phyloP scores from a whole-genome alignment of 495 filamentous ascomycete species.

The Amorphotheca resinae region DNA sequence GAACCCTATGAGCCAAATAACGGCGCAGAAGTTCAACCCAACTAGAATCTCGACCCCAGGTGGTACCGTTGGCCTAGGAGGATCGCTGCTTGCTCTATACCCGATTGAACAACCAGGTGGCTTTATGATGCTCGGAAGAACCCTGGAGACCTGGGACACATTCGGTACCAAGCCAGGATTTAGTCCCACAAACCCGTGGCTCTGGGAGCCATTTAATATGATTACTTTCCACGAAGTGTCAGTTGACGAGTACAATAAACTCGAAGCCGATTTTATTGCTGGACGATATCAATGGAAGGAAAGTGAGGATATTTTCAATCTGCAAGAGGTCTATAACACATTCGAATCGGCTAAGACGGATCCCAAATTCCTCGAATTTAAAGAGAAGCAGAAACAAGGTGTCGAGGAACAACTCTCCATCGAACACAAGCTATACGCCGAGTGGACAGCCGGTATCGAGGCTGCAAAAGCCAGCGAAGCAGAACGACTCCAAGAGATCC shows the following conservation, averaged over 20 bases:
- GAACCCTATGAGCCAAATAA: conserved; percentile 40
- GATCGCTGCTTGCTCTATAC: conserved; percentile 41
- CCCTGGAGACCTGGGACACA: conserved; percentile 43
- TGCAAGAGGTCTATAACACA: conserved; percentile 21
- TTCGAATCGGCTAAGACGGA: conserved; percentile 6
- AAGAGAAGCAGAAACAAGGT: conserved; percentile 8
- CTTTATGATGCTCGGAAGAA: conserved; percentile 42
- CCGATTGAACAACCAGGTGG: conserved; percentile 47
- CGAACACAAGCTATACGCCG: conserved; percentile 25
- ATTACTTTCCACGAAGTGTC: conserved; percentile 41
- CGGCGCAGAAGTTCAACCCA: conserved; percentile 47
- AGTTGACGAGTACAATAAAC: conserved; percentile 34
- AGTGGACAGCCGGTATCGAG: conserved; percentile 35
- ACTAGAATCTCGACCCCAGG: conserved; percentile 44
- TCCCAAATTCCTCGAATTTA: not conserved
- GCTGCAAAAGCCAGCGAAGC: conserved; percentile 9
- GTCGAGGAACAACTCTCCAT: conserved; percentile 30
- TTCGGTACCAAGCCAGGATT: conserved; percentile 38
- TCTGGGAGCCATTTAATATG: conserved; percentile 46
- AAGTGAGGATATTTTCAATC: conserved; percentile 37
- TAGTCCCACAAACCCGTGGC: conserved; percentile 32
- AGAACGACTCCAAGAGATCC: conserved; percentile 27
- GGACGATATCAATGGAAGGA: conserved; percentile 38
- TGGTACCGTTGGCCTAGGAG: conserved; percentile 42
- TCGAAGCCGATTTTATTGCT: conserved; percentile 28